phyloP scores from a whole-genome alignment of 2,329 filamentous ascomycete genomes.

The Amauroascus verrucosus region DNA sequence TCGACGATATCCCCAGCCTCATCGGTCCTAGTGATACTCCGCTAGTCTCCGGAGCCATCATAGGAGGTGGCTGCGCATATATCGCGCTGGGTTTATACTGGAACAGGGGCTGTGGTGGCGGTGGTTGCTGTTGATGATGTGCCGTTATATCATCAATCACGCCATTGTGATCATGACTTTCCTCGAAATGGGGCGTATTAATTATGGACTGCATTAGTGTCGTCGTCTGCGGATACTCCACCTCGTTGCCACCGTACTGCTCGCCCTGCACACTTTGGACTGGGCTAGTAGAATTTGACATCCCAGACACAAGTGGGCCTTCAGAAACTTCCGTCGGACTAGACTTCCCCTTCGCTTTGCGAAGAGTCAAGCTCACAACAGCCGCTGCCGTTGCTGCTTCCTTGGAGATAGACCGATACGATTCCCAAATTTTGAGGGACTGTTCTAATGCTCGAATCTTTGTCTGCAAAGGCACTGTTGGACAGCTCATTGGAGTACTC shows the following conservation, averaged over 20 bases:
- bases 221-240: neutral
- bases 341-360: neutral
- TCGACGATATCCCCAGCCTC: constrained; percentile 1
- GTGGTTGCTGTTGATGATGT: neutral
- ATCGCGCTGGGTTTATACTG: neutral
- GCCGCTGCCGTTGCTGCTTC: neutral
- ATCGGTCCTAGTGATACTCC: neutral
- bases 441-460: constrained; percentile 5
- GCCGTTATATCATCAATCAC: neutral
- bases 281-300: neutral
- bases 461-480: neutral
- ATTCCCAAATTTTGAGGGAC: neutral
- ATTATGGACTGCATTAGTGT: neutral
- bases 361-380: neutral
- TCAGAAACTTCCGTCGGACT: neutral
- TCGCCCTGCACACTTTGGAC: neutral
- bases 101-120: neutral
- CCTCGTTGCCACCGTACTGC: neutral
- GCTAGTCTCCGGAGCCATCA: neutral
- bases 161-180: neutral
- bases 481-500: neutral
- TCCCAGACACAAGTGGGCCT: neutral
- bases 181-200: neutral
- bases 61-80: neutral
- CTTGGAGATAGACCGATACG: constrained; percentile 1